Evolutionary conservation across 805 yeast species (phyloP).

Genomic region (Sungouiozyma intestinalis): DNA sequence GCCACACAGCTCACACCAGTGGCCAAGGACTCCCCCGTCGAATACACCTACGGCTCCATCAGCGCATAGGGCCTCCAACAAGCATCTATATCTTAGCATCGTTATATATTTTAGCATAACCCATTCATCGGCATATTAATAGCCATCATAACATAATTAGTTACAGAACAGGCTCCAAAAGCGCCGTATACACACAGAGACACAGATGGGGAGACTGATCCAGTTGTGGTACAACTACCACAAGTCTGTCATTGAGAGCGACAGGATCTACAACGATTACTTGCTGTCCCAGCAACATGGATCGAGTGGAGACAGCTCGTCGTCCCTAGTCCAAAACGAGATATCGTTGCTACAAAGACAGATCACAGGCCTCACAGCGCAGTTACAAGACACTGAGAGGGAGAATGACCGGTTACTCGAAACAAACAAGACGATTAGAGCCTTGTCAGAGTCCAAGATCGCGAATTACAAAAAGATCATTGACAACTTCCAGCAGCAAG

Average conservation of each 20-base stretch:
- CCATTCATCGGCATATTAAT: no score
- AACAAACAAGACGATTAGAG: conserved; percentile 27
- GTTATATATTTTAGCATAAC: no score
- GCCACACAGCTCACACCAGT: not conserved
- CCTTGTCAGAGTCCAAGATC: conserved; percentile 17
- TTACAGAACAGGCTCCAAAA: no score
- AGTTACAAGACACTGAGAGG: conserved; percentile 21
- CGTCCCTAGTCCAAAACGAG: conserved; percentile 17
- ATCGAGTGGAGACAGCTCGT: conserved; percentile 2
- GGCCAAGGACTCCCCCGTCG: not conserved
- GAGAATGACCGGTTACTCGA: conserved; percentile 26
- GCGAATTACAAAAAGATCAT: conserved; percentile 27
- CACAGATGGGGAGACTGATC: conserved; percentile 14
- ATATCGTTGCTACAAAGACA: conserved; percentile 29
- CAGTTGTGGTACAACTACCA: conserved; percentile 23
- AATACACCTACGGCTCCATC: not conserved
- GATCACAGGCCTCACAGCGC: conserved; percentile 26
- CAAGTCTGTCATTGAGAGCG: conserved; percentile 21
- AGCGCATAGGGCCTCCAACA: not conserved
- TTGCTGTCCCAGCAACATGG: conserved; percentile 1
- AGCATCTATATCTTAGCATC: no score
- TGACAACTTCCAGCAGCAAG: conserved; percentile 16
- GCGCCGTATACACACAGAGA: no score
- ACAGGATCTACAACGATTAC: conserved; percentile 15
- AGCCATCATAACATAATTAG: no score